Percentiles rank a stretch among this genome's conserved stretches.
Conservation (phyloP, 768 basidiomycete genomes). For the Pulveroboletus sp. region DNA sequence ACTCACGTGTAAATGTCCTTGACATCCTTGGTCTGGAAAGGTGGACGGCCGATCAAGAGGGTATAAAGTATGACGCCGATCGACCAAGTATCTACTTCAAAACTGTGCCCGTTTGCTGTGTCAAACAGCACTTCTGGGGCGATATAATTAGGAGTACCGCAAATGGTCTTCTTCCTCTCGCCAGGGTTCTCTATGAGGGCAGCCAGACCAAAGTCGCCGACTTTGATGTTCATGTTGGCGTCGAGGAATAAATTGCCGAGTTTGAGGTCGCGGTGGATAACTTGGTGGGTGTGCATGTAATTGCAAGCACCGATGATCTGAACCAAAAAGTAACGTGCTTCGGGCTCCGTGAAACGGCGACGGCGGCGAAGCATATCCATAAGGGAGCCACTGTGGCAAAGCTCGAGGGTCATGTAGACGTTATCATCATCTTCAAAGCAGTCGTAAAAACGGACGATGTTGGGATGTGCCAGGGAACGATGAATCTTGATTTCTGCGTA, state of each 20-base stretch:
- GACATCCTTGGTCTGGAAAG: slow-evolving; percentile 98
- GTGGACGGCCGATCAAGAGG: slow-evolving; percentile 88
- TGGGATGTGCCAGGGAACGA: slow-evolving; percentile 82
- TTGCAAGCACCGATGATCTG: slow-evolving; percentile 95
- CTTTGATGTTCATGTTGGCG: slow-evolving; percentile 88
- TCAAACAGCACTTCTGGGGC: slow-evolving; percentile 97
- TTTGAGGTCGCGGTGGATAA: slow-evolving; percentile 97
- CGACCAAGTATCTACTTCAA: slow-evolving; percentile 98
- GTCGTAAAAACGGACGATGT: slow-evolving; percentile 88
- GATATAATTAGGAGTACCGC: slow-evolving; percentile 98
- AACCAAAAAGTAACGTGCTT: slow-evolving; percentile 88
- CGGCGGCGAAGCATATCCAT: slow-evolving; percentile 90
- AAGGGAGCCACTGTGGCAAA: slow-evolving; percentile 84
- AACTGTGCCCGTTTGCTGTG: slow-evolving; percentile 93
- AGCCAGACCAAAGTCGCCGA: slow-evolving; percentile 96
- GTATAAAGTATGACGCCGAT: slow-evolving; percentile 97
- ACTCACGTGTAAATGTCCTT: slow-evolving; percentile 90
- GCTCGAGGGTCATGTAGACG: slow-evolving; percentile 95
- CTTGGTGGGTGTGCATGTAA: slow-evolving; percentile 95
- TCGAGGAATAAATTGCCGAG: slow-evolving; percentile 94
- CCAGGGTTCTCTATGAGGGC: slow-evolving; percentile 95
- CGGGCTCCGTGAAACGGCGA: slow-evolving; percentile 85
- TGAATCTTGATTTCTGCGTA: slow-evolving; percentile 99
- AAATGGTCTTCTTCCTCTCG: slow-evolving; percentile 98
- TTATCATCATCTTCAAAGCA: slow-evolving; percentile 95